Evolutionary conservation across 495 filamentous ascomycete genomes (phyloP), one percentile per base, ranked within the genome.

Genomic region (Xylaria intraflava): DNA sequence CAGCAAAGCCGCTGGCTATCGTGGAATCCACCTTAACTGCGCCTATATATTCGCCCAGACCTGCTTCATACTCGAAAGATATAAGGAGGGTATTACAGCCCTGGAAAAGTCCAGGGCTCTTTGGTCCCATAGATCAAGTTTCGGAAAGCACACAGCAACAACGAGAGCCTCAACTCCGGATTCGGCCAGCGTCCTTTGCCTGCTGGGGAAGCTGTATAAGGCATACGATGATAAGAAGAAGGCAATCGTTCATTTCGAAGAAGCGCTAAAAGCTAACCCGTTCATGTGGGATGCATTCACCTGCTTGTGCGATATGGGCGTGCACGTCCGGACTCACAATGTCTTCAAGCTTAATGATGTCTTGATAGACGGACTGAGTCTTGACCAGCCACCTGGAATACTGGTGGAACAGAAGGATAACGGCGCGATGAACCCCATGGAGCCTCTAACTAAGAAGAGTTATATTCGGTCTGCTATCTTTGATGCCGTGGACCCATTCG

Each of bases 211-310:
- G 72, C 74, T 98, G 29, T 95, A 87, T 73, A 79, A 86, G 29
- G 88, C 81, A 14, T 81, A 91, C 62, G 83, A 86, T 46, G 87
- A 96, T 66, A 76, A 83, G 55, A 83, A 84, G 57, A 90, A 87
- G 61, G 89, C 94, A 27, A 79, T 90, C 10, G 78, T 87, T 44
- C 87, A 81, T 63, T 97, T 90, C 66, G 88, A 91, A 51, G 88
- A 90, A 52, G 84, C 93, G 7, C 72, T 97, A 46, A 95, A 90
- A 67, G 65, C 84, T 33, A 97, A 96, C 63, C 91, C 93, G 0
- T 95, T 97, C 70, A 91, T 95, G 82, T 97, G 94, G 93, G 93
- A 98, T 74, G 94, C 94, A 0, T 96, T 96, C 66, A 76, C 84
- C 17, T 84, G 78, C n/a, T 72, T 98, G 3, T 77, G 68, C 45